A percentile compares a stretch with the other conserved stretches of the same genome.
These are phyloP conservation scores for Santalum album DNA, from an alignment of 164 flowering plant species.

Conservation along the genomic window DNA sequence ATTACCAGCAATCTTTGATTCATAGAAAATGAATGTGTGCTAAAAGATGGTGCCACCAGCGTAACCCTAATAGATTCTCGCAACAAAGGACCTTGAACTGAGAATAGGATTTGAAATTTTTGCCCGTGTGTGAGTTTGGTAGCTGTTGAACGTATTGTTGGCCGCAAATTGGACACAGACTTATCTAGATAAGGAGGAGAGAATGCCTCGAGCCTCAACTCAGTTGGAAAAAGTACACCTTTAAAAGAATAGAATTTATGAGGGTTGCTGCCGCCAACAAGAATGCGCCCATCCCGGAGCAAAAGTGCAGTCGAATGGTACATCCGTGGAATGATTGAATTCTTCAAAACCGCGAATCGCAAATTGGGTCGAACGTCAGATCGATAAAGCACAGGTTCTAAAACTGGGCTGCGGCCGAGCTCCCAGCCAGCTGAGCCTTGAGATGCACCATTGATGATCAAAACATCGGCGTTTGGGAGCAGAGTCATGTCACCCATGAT, in stretches of 20 bases:
- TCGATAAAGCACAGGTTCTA: constrained; percentile 28
- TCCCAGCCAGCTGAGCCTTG: constrained; percentile 46
- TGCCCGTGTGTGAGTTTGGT: too few species aligned
- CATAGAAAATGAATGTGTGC: too few species aligned
- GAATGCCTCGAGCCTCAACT: constrained; percentile 39
- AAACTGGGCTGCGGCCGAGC: constrained; percentile 30
- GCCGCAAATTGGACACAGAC: too few species aligned
- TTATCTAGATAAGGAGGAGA: too few species aligned
- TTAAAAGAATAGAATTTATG: constrained; percentile 24
- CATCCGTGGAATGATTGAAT: constrained; percentile 22
- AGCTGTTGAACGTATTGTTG: too few species aligned
- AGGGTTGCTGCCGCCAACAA: too few species aligned
- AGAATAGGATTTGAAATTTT: constrained; percentile 17
- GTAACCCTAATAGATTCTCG: too few species aligned
- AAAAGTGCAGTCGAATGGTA: too few species aligned
- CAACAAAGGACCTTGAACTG: too few species aligned
- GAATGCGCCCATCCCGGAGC: too few species aligned
- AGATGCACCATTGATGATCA: constrained; percentile 34
- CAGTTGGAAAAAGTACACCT: constrained; percentile 34
- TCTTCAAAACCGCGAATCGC: constrained; percentile 24
- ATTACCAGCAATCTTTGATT: too few species aligned
- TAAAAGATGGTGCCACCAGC: too few species aligned
- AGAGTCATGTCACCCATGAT: constrained; percentile 59
- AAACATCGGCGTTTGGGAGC: constrained; percentile 42
- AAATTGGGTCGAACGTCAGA: constrained; percentile 19